Evolutionary conservation across 805 yeast species (phyloP).

Genomic region (Dipodascus albidus): DNA sequence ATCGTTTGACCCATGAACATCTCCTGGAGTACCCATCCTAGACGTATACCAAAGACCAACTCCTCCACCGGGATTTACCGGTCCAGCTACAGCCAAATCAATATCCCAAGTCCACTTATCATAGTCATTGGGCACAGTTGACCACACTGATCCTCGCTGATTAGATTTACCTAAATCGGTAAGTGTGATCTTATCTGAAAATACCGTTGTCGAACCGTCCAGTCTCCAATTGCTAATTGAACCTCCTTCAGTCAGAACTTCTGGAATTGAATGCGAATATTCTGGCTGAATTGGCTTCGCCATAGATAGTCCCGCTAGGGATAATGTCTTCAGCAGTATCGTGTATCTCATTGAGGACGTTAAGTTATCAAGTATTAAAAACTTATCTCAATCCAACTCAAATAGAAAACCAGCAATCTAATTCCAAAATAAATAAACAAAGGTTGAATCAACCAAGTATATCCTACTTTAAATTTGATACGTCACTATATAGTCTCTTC

Average conservation of each 20-base stretch:
- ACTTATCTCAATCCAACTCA: too few species aligned
- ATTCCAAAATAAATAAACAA: too few species aligned
- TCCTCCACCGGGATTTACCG: slow-evolving; percentile 26
- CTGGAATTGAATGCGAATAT: neutral
- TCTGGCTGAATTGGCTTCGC: neutral
- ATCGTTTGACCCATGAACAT: slow-evolving; percentile 27
- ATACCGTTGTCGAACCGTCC: slow-evolving; percentile 14
- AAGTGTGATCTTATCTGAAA: slow-evolving; percentile 14
- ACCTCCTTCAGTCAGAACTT: neutral
- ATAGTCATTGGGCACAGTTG: slow-evolving; percentile 17
- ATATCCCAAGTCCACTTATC: slow-evolving; percentile 27
- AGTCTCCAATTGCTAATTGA: slow-evolving; percentile 14
- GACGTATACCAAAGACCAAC: slow-evolving; percentile 28
- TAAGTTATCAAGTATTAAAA: neutral
- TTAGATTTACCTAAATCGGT: slow-evolving; percentile 15
- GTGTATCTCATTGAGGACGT: neutral
- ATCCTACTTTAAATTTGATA: neutral
- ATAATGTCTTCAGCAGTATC: neutral
- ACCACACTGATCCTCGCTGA: slow-evolving; percentile 26
- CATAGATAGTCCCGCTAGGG: neutral
- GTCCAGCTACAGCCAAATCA: slow-evolving; percentile 21
- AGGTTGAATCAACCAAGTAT: too few species aligned
- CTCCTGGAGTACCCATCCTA: slow-evolving; percentile 20
- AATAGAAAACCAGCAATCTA: too few species aligned
- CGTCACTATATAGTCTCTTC: neutral